Percentiles rank a stretch among this genome's conserved stretches.
These are phyloP conservation scores for Eucalyptus pauciflora DNA, from an alignment of 345 rosid genomes.

Conservation along the genomic window DNA sequence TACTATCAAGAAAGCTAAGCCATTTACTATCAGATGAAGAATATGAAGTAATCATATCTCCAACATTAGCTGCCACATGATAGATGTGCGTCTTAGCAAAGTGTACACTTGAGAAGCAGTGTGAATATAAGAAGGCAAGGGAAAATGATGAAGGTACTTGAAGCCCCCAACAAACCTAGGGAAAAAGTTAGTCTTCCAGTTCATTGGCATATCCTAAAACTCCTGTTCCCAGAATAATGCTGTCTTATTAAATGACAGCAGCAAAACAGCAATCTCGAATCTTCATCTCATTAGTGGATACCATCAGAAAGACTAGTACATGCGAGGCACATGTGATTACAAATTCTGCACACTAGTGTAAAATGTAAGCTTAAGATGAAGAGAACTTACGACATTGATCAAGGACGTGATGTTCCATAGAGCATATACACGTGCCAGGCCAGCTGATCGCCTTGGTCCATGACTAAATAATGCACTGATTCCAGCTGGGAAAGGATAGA, in stretches of 20 bases:
- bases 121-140: background rate
- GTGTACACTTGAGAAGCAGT: background rate
- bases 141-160: background rate
- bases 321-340: background rate
- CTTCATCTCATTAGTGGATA: background rate
- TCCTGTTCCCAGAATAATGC: background rate
- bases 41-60: background rate
- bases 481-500: conserved; percentile 86
- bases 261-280: background rate
- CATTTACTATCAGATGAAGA: background rate
- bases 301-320: background rate
- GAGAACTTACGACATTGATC: conserved; percentile 66
- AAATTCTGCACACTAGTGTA: background rate
- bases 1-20: background rate
- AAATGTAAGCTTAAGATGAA: background rate
- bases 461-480: conserved; percentile 88
- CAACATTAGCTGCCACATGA: background rate
- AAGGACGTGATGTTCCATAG: conserved; percentile 78
- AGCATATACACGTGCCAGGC: conserved; percentile 76
- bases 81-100: background rate
- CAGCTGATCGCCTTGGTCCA: conserved; percentile 85
- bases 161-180: background rate
- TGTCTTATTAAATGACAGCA: background rate
- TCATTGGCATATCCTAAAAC: background rate
- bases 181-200: background rate